phyloP scores from a whole-genome alignment of 2,329 filamentous ascomycete genomes.

The Colletotrichum somersetense region DNA sequence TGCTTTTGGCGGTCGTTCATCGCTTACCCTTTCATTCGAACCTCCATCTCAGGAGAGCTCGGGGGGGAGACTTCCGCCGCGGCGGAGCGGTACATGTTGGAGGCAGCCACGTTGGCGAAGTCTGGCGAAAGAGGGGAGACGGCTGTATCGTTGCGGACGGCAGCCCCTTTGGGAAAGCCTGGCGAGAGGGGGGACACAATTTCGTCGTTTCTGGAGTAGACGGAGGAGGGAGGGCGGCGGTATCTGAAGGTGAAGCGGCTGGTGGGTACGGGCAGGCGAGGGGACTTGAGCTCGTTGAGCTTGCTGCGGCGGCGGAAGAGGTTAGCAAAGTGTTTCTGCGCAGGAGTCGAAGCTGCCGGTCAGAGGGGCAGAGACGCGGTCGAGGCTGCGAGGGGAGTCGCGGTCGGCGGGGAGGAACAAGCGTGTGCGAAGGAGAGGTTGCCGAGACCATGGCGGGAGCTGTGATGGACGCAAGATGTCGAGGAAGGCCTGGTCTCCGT shows the following conservation, averaged over 20 bases:
- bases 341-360: background rate
- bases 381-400: constrained; percentile 19
- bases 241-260: constrained; percentile 3
- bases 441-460: constrained; percentile 6
- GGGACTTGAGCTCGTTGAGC: constrained; percentile 29
- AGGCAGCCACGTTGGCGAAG: constrained; percentile 43
- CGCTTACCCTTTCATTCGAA: constrained; percentile 58
- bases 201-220: constrained; percentile 35
- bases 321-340: constrained; percentile 21
- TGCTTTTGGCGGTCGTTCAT: background rate
- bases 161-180: constrained; percentile 42
- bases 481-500: background rate
- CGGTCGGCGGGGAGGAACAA: constrained; percentile 17
- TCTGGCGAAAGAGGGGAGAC: constrained; percentile 26
- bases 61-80: constrained; percentile 65
- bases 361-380: constrained; percentile 8
- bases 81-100: constrained; percentile 32
- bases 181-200: constrained; percentile 35
- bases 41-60: constrained; percentile 65
- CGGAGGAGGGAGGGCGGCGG: constrained; percentile 42
- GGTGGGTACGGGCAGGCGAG: constrained; percentile 13
- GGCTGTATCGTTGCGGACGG: constrained; percentile 22
- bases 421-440: constrained; percentile 13
- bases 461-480: background rate
- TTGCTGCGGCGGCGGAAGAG: constrained; percentile 24